Evolutionary conservation across 345 rosid genomes (phyloP), one percentile per base, ranked within the genome.

Genomic region (Isatis tinctoria): DNA sequence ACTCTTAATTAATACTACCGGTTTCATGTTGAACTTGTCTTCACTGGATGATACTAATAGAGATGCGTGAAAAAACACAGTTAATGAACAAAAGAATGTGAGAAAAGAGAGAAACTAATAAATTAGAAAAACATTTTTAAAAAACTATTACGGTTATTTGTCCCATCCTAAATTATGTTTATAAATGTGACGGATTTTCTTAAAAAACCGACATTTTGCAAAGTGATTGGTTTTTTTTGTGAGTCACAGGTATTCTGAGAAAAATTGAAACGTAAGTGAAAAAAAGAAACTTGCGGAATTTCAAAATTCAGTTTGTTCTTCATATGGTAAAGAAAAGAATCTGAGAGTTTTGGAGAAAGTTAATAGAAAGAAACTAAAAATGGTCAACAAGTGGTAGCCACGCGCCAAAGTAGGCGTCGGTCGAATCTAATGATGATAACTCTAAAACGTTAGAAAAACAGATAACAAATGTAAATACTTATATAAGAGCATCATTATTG

Each of bases 371-470:
- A 58, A 36, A 30, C 3, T 51, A 12, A 67, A 66, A 66, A 66
- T 59, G 17, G 60, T 48, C 27, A 74, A 49, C 45, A 59, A 74
- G 73, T 49, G 67, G 52, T 67, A 26, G 8, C 37, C 79, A 75
- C 63, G 79, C 79, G 69, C 79, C 56, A 44, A 40, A 75, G 39
- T 52, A 53, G n/a, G 74, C 79, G 73, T 74, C 78, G 62, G 78
- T 74, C 45, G 68, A 74, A 60, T 67, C 72, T 74, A 66, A 65
- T 74, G 66, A 65, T 74, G 60, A 74, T 66, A 24, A 66, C 66
- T 74, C 51, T 56, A 10, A 10, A 56, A 73, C 24, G 26, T 49
- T 49, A 24, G n/a, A 26, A 49, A 68, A 39, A 74, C 67, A 36
- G 66, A 59, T 49, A 65, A 49, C n/a, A 60, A 75, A 20, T 8